A percentile compares a stretch with the other conserved stretches of the same genome.
Conservation (phyloP, 2,329 filamentous ascomycete species). For the Phyllosticta ampelicida region DNA sequence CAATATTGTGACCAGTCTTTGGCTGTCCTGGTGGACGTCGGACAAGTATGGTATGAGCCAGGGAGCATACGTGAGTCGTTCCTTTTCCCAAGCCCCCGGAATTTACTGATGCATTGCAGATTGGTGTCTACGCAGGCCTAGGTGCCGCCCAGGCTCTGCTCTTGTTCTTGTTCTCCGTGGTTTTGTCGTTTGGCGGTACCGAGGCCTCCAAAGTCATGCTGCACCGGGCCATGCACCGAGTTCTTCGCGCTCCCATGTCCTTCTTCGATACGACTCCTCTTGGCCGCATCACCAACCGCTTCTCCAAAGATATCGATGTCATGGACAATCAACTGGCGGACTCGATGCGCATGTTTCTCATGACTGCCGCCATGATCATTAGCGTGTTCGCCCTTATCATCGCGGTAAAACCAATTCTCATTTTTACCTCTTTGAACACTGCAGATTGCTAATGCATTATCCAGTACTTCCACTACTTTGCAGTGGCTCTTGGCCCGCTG, state of each 20-base stretch:
- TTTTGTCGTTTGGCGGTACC: conserved; percentile 70
- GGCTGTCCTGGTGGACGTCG: conserved; percentile 91
- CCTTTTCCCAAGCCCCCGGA: conserved; percentile 6
- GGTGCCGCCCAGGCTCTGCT: conserved; percentile 60
- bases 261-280: conserved; percentile 97
- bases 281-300: conserved; percentile 90
- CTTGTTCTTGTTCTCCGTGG: conserved; percentile 70
- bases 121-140: conserved; percentile 58
- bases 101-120: conserved; percentile 31
- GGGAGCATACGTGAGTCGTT: conserved; percentile 59
- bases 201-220: conserved; percentile 74
- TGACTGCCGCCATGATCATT: conserved; percentile 72
- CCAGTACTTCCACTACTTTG: conserved; percentile 91
- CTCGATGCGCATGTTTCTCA: conserved; percentile 82
- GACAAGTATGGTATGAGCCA: conserved; percentile 57
- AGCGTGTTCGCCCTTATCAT: conserved; percentile 85
- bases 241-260: conserved; percentile 61
- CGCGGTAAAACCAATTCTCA: too few relatives aligned
- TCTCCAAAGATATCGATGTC: conserved; percentile 88
- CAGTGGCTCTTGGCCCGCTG: conserved; percentile 56
- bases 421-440: too few relatives aligned
- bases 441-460: too few relatives aligned
- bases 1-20: conserved; percentile 80
- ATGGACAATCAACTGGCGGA: conserved; percentile 92
- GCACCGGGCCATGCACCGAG: conserved; percentile 64